Evolutionary conservation across 2,329 filamentous ascomycete species (phyloP).

Genomic region (Pseudocercospora crystallina): DNA sequence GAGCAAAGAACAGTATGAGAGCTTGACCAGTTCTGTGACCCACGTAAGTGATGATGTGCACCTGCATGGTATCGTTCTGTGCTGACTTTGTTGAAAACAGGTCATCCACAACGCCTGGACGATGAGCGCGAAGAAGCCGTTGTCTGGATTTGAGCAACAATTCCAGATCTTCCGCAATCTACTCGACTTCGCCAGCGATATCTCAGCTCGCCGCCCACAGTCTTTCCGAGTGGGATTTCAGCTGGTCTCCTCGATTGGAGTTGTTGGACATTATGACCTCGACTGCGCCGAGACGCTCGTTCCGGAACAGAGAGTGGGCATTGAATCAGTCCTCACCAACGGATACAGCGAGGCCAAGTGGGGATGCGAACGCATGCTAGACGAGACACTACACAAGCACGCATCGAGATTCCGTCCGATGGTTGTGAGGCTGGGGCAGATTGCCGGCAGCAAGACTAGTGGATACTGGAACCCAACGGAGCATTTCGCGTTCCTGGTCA

Average conservation of each 20-base stretch:
- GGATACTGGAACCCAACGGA: conserved; percentile 58
- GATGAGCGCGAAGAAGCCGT: conserved; percentile 54
- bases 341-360: conserved; percentile 58
- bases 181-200: conserved; percentile 45
- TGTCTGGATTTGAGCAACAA: conserved; percentile 53
- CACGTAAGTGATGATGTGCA: too few species aligned
- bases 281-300: conserved; percentile 34
- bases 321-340: conserved; percentile 44
- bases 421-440: conserved; percentile 52
- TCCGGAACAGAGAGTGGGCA: conserved; percentile 44
- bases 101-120: conserved; percentile 58
- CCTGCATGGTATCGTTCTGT: too few species aligned
- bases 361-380: conserved; percentile 52
- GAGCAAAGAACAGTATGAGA: conserved; percentile 36
- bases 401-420: conserved; percentile 46
- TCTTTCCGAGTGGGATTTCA: conserved; percentile 37
- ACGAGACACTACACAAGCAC: conserved; percentile 48
- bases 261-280: conserved; percentile 38
- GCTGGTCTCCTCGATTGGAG: conserved; percentile 45
- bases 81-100: too few species aligned
- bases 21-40: conserved; percentile 43
- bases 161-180: conserved; percentile 54
- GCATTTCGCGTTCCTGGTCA: conserved; percentile 52
- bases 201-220: conserved; percentile 19
- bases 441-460: conserved; percentile 50